Conservation (phyloP, 306 rosid genomes). For the Begonia fuchsioides region DNA sequence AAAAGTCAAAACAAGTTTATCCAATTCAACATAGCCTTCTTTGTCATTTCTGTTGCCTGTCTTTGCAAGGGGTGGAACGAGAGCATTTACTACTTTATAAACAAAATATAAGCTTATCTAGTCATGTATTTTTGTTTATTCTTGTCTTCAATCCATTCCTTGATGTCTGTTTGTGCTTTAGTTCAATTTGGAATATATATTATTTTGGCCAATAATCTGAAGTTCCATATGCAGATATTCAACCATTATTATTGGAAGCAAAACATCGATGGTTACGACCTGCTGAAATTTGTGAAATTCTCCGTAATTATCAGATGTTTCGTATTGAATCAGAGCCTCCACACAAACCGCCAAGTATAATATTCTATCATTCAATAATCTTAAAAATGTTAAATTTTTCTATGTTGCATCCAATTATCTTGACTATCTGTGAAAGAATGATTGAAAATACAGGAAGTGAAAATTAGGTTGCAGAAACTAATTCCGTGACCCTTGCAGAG, state of each 20-base stretch:
- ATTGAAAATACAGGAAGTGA: no score
- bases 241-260: conserved; percentile 59
- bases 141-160: not conserved
- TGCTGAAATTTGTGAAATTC: conserved; percentile 95
- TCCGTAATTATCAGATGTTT: conserved; percentile 54
- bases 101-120: not conserved
- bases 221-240: conserved; percentile 41
- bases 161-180: not conserved
- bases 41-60: no score
- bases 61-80: no score
- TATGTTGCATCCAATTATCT: not conserved
- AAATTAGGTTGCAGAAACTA: no score
- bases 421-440: no score
- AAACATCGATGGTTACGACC: conserved; percentile 86
- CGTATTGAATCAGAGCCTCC: conserved; percentile 72
- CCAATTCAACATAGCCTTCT: no score
- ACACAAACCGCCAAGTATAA: conserved; percentile 69
- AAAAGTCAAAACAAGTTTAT: no score
- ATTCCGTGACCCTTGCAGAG: no score
- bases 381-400: no score
- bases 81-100: no score
- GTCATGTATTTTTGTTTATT: not conserved
- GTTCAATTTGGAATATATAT: not conserved
- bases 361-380: conserved; percentile 7
- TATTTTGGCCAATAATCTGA: conserved; percentile 9